Conservation (phyloP, 495 filamentous ascomycete genomes). For the Jackrogersella multiformis region DNA sequence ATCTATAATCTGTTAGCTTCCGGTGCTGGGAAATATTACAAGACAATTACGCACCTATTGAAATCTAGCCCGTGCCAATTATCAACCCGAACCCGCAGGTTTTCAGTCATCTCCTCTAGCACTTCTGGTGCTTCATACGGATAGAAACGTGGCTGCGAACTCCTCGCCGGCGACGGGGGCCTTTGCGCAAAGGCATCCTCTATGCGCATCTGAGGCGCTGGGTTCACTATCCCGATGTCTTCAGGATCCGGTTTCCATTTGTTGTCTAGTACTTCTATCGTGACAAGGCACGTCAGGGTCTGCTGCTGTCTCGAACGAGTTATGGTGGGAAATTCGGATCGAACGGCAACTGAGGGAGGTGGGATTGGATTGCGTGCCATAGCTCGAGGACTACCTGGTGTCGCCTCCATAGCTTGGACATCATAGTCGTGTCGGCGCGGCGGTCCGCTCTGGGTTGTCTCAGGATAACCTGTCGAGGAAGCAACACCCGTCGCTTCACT, state of each 20-base stretch:
- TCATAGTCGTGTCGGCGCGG: conserved; percentile 91
- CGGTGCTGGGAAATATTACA: not conserved
- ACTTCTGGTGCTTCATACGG: conserved; percentile 71
- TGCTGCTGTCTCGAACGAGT: conserved; percentile 93
- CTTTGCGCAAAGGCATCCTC: conserved; percentile 57
- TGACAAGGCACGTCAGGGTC: conserved; percentile 91
- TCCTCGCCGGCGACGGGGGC: conserved; percentile 62
- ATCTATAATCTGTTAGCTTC: conserved; percentile 60
- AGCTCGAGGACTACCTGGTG: conserved; percentile 76
- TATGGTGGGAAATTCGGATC: conserved; percentile 96
- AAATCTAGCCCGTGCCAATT: conserved; percentile 99
- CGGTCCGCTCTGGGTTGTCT: conserved; percentile 65
- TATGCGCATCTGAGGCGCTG: conserved; percentile 58
- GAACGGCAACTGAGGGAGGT: conserved; percentile 86
- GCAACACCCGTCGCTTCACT: conserved; percentile 75
- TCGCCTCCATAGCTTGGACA: conserved; percentile 94
- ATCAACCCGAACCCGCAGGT: conserved; percentile 84
- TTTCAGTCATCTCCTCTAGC: conserved; percentile 86
- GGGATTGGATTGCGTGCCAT: conserved; percentile 90
- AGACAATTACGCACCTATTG: conserved; percentile 65
- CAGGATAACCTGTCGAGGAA: conserved; percentile 79
- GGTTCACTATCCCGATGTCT: conserved; percentile 70
- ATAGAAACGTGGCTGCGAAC: conserved; percentile 61
- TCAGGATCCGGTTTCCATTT: conserved; percentile 91
- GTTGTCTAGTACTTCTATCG: conserved; percentile 90